Percentiles rank a stretch among this genome's conserved stretches.
Evolutionary conservation across 139 green algal species (phyloP).

Genomic region (Klebsormidium nitens): DNA sequence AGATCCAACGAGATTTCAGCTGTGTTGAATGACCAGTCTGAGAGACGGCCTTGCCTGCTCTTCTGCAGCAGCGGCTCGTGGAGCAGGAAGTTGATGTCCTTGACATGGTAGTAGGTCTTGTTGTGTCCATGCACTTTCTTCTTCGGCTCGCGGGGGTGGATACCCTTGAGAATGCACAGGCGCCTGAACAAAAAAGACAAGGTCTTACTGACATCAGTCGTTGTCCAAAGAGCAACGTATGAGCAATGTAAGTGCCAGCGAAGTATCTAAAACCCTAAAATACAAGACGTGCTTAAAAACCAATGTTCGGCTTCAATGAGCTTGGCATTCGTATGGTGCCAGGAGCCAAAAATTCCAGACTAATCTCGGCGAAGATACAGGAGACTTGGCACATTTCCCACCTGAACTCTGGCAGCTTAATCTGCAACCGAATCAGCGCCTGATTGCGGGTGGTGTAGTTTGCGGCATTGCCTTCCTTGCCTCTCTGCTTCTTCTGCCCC

Average conservation of each 20-base stretch:
- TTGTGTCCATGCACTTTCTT: conserved; percentile 88
- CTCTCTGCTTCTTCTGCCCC: conserved; percentile 9
- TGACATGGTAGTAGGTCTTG: conserved; percentile 99
- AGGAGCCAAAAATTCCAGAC: background rate
- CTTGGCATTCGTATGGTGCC: background rate
- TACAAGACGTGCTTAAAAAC: background rate
- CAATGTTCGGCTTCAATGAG: background rate
- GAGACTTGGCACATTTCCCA: conserved; percentile 20
- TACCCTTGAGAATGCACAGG: conserved; percentile 97
- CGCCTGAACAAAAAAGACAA: conserved; percentile 50
- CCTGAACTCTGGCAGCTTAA: conserved; percentile 90
- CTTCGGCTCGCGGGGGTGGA: conserved; percentile 94
- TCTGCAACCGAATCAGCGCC: conserved; percentile 91
- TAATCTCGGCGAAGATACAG: background rate
- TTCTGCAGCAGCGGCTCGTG: conserved; percentile 92
- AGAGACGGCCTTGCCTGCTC: conserved; percentile 9
- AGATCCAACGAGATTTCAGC: too few relatives aligned
- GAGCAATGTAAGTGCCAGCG: background rate
- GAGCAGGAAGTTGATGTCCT: conserved; percentile 93
- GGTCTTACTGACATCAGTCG: background rate
- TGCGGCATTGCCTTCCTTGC: conserved; percentile 64
- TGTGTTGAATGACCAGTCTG: too few relatives aligned
- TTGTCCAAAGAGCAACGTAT: background rate
- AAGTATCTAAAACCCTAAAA: background rate
- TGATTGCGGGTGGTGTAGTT: conserved; percentile 93